Evolutionary conservation across 352 stramenopile genomes (phyloP).

Genomic region (Globisporangium viniferum): DNA sequence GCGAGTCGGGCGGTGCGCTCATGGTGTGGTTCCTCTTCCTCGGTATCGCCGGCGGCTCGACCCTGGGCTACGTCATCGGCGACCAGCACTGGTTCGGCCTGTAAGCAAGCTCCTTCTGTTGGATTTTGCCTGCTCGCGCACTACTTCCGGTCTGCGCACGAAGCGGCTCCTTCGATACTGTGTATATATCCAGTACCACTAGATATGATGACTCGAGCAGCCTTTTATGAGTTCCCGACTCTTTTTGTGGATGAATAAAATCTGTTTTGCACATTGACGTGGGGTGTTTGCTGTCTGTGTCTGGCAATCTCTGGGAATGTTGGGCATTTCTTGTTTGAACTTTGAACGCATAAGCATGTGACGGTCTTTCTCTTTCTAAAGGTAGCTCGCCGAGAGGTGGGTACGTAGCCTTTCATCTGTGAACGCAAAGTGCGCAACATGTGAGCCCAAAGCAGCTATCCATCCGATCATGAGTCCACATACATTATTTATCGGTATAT

Average conservation of each 20-base stretch:
- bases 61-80: slow-evolving; percentile 50
- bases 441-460: too few species aligned
- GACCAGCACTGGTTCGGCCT: slow-evolving; percentile 48
- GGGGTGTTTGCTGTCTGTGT: too few species aligned
- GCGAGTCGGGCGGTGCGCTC: slow-evolving; percentile 40
- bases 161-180: background rate
- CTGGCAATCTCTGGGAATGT: too few species aligned
- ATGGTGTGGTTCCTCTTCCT: slow-evolving; percentile 67
- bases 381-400: too few species aligned
- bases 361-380: too few species aligned
- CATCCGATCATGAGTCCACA: too few species aligned
- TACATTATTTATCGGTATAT: too few species aligned
- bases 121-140: too few species aligned
- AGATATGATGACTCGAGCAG: slow-evolving; percentile 1
- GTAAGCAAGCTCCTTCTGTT: slow-evolving; percentile 19
- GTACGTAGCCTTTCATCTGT: too few species aligned
- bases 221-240: background rate
- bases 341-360: too few species aligned
- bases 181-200: slow-evolving; percentile 2
- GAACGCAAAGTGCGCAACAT: too few species aligned
- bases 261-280: background rate
- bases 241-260: background rate
- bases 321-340: too few species aligned
- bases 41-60: slow-evolving; percentile 44
- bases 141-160: background rate